Evolutionary conservation across 2,329 filamentous ascomycete genomes (phyloP), one percentile per base, ranked within the genome.

Genomic region (Chaetomiaceae sp.): DNA sequence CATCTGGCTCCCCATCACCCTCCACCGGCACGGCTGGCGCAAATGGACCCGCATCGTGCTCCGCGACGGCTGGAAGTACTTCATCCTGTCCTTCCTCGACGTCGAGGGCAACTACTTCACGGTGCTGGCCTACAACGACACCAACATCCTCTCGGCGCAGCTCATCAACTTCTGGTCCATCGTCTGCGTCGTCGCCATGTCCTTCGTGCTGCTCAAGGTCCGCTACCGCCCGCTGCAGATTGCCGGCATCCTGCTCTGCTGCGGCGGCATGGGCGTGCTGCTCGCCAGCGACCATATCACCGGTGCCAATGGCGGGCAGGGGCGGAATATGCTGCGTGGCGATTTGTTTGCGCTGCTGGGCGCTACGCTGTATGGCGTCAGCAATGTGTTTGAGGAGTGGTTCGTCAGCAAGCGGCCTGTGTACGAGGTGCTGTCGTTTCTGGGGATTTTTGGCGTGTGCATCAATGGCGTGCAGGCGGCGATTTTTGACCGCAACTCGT

Each of bases 81-180:
- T 95, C 62, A 88, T 96, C 68, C 81, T 99, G 55, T 83, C 87
- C 46, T 96, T 97, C 69, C 79, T 93, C 60, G 93, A 99, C 65
- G 92, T 97, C 44, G 81, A 96, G 71, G 93, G 93, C 55, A 99
- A 99, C 73, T 99, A 96, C 75, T 97, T 97, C 67, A 91, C 91
- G 63, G 92, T 99, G 44, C 78, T 96, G 44, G 93, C 92, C 5
- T 99, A 97, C 73, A 80, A 86, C 53, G 83, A 95, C 75, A 96
- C 92, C 48, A 96, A 91, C 63, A 86, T 96, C 61, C 78, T 97
- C 43, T 93, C 87, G 17, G 90, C 90, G 14, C 91, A 97, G 75
- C 79, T 99, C 46, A 89, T 99, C 72, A 96, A 96, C 77, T 97
- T 97, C 73, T 97, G 92, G 92, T 88, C 91, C 61, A 97, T 99